Conservation (phyloP, 495 filamentous ascomycete species). For the Hyaloscypha hepaticicola region DNA sequence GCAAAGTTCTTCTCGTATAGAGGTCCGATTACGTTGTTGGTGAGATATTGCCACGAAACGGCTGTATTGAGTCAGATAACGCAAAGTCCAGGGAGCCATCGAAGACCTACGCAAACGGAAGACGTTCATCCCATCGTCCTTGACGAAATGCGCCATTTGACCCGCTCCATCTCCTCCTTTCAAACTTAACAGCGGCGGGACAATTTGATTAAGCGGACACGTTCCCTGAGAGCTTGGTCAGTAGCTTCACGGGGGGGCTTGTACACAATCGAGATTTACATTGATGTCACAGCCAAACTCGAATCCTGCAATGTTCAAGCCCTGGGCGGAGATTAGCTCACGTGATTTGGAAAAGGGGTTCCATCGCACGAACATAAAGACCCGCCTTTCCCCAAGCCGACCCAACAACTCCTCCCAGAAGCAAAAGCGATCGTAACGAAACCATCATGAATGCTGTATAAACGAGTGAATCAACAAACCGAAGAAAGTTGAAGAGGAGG, state of each 20-base stretch:
- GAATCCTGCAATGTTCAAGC: conserved; percentile 23
- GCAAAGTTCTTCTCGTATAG: conserved; percentile 48
- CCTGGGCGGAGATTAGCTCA: conserved; percentile 6
- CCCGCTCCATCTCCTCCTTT: conserved; percentile 39
- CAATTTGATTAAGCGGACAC: conserved; percentile 23
- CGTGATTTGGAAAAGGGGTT: not conserved
- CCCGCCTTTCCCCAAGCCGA: conserved; percentile 9
- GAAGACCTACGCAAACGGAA: conserved; percentile 48
- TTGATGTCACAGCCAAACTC: conserved; percentile 22
- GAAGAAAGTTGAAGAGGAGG: not conserved
- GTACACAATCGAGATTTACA: conserved; percentile 2
- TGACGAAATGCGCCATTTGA: conserved; percentile 60
- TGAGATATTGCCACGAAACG: conserved; percentile 55
- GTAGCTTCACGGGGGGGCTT: conserved; percentile 39
- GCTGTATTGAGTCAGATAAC: not conserved
- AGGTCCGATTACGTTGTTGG: conserved; percentile 46
- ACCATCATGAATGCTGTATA: not conserved
- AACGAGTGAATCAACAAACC: not conserved
- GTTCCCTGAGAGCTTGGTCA: conserved; percentile 30
- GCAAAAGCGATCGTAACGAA: conserved; percentile 1
- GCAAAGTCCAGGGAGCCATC: not conserved
- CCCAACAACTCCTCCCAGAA: conserved; percentile 4
- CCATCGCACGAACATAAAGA: conserved; percentile 4
- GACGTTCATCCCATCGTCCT: conserved; percentile 52
- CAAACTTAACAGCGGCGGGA: conserved; percentile 35